Conservation (phyloP, 2,329 filamentous ascomycete species). For the Cordyceps tenuipes region DNA sequence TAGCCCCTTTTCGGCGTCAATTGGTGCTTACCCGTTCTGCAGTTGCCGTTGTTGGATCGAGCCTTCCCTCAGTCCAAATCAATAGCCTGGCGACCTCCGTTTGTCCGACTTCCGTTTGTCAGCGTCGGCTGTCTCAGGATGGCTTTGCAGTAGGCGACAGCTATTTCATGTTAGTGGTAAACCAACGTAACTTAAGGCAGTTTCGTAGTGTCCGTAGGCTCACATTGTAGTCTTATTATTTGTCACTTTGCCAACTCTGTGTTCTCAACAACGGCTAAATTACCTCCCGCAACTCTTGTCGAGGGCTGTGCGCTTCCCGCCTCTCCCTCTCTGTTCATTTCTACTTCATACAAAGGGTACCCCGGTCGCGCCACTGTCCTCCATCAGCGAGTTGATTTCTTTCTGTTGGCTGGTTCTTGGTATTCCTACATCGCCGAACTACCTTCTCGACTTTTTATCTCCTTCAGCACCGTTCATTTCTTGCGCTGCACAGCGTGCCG, state of each 20-base stretch:
- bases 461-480: conserved; percentile 3
- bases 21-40: neutral
- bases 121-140: neutral
- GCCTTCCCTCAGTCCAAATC: neutral
- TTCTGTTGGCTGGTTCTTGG: neutral
- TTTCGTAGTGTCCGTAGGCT: neutral
- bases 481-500: neutral
- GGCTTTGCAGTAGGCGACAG: neutral
- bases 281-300: neutral
- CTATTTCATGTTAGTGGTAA: neutral
- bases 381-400: neutral
- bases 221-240: neutral
- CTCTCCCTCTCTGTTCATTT: neutral
- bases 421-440: neutral
- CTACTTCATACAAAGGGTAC: neutral
- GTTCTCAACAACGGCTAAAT: neutral
- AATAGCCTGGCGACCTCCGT: neutral
- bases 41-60: neutral
- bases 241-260: neutral
- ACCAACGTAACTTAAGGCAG: neutral
- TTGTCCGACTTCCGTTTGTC: neutral
- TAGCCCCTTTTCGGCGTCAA: neutral
- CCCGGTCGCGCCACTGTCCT: conserved; percentile 3
- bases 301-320: conserved; percentile 3
- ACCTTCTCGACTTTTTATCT: conserved; percentile 3